Evolutionary conservation across 78 protist genomes (phyloP), one percentile per base, ranked within the genome.

Genomic region (Ministeria vibrans): DNA sequence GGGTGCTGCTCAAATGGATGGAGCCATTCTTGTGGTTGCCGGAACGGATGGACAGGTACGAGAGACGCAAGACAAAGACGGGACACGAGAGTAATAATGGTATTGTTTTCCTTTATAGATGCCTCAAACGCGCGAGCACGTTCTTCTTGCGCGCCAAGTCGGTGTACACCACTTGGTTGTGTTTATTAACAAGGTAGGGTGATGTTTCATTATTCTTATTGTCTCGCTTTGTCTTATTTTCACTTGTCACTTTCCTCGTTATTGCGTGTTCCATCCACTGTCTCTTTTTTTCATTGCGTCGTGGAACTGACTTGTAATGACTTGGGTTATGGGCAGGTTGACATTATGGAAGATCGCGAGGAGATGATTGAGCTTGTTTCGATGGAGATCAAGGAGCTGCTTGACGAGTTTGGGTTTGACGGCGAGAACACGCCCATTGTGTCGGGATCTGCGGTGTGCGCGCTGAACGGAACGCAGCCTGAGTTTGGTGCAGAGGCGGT

Each of bases 101-200:
- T n/a, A n/a, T n/a, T n/a, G n/a, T n/a, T n/a, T n/a, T n/a, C n/a
- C n/a, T n/a, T n/a, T n/a, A n/a, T n/a, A n/a, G 70, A 94, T 91
- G 93, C 95, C 94, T n/a, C 98, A 95, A 86, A 95, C 98, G 39
- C 88, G 94, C 64, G 98, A 95, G 88, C 98, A 95, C 80, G 82
- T 95, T 38, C 93, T 95, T 68, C 88, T 95, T 49, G 92, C 96
- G 34, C 72, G 86, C 49, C 95, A 94, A 83, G 93, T 94, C 70
- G 95, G 95, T 59, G 82, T 95, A 34, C 84, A 89, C 34, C 28
- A 34, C 38, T 53, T 95, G n/a, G 94, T 95, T 27, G 98, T 95
- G 45, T 93, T 86, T 89, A 77, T 92, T 80, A 92, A 93, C 92
- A 92, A 95, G 94, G 88, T 84, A 77, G 18, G 59, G 30, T 51